These are phyloP conservation scores for Elsinoe fawcettii DNA, from an alignment of 2,329 filamentous ascomycete species.

Conservation along the genomic window DNA sequence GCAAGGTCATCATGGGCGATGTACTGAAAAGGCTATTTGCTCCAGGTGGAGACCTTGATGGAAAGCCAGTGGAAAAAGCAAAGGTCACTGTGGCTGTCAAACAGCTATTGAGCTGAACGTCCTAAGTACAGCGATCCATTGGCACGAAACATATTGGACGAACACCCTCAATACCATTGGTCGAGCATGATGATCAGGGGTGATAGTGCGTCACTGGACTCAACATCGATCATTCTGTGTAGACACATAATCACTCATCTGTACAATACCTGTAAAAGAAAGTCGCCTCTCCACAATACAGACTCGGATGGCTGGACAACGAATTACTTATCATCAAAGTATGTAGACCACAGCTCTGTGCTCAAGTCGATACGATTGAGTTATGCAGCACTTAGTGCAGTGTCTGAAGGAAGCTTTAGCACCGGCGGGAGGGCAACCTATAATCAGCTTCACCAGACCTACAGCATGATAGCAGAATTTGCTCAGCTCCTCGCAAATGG, in stretches of 20 bases:
- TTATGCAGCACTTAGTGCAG: not conserved
- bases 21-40: constrained; percentile 55
- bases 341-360: not conserved
- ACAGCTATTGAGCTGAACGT: constrained; percentile 22
- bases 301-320: not conserved
- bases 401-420: not conserved
- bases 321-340: not conserved
- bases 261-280: not conserved
- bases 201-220: not conserved
- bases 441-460: not conserved
- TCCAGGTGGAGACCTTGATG: constrained; percentile 48
- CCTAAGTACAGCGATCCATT: not conserved
- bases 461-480: not conserved
- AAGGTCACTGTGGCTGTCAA: constrained; percentile 56
- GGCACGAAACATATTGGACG: not conserved
- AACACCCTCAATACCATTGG: not conserved
- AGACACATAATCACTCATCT: not conserved
- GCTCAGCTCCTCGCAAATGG: not conserved
- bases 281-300: not conserved
- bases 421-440: not conserved
- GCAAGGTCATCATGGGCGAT: constrained; percentile 49
- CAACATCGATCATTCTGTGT: not conserved
- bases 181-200: not conserved
- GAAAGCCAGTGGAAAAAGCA: constrained; percentile 56
- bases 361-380: not conserved